Conservation (phyloP, 1,284 basidiomycete genomes). For the Sanghuangporus sanghuang region DNA sequence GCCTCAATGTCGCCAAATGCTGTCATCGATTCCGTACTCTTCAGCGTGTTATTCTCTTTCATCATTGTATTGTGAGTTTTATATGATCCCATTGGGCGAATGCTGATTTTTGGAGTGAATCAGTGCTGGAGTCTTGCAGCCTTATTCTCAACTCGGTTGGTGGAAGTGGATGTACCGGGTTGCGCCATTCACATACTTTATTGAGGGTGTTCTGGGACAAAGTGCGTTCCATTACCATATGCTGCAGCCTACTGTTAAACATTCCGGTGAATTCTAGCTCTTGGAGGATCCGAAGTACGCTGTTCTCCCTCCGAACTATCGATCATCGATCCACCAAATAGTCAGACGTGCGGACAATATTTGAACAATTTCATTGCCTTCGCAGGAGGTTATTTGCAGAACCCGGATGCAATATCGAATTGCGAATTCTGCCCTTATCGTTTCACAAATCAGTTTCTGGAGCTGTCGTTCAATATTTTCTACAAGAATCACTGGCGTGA, state of each 20-base stretch:
- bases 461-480: conserved; percentile 39
- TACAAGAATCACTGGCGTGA: conserved; percentile 48
- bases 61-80: conserved; percentile 16
- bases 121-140: conserved; percentile 14
- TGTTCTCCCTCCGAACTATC: conserved; percentile 53
- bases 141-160: conserved; percentile 12
- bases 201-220: conserved; percentile 21
- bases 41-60: conserved; percentile 17
- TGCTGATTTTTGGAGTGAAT: background rate
- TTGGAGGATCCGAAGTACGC: conserved; percentile 45
- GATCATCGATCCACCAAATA: conserved; percentile 48
- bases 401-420: conserved; percentile 44
- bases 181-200: conserved; percentile 37
- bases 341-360: conserved; percentile 56
- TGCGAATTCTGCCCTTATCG: conserved; percentile 52
- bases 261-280: conserved; percentile 23
- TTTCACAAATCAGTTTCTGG: conserved; percentile 40
- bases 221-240: background rate
- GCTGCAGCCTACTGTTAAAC: background rate
- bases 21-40: conserved; percentile 12
- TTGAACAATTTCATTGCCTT: conserved; percentile 45
- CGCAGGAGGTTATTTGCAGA: conserved; percentile 59
- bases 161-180: conserved; percentile 19
- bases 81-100: background rate
- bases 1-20: conserved; percentile 18